Evolutionary conservation across 164 flowering plant species (phyloP), one percentile per base, ranked within the genome.

Genomic region (Tetracentron sinense): DNA sequence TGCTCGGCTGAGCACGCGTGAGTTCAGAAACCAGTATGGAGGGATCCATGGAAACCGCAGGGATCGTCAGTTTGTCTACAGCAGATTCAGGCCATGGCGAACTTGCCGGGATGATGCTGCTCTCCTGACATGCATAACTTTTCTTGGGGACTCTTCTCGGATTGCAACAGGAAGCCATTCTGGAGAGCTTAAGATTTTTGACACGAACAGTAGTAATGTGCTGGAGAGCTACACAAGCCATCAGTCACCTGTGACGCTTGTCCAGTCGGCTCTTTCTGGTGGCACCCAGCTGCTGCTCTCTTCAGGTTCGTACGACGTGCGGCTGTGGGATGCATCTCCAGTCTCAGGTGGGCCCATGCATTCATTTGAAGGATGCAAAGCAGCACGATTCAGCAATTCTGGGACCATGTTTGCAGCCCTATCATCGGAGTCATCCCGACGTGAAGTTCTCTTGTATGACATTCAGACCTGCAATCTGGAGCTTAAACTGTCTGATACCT

Each of bases 81-180:
- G 97, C 71, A 81, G 97, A 74, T 95, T 92, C 72, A 79, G 85
- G 78, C 97, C 97, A 1, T 92, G 96, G 99, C 68, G 97, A 50
- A 86, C 89, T 60, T 92, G 97, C 74, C 75, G 97, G 20, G 97
- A 95, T 74, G 99, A 92, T 56, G 77, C 80, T 72, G 74, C 83
- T n/a, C 86, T 87, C 62, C 70, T 92, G 71, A 89, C 96, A n/a
- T 88, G 92, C 74, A 68, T 88, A 29, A 52, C 88, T 22, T 92
- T 92, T 62, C 87, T 92, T 15, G 89, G 86, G 8, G 86, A 83
- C 61, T 82, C 85, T 38, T 83, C 89, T 16, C 89, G 75, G 65
- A 71, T 95, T 69, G 97, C 80, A 8, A 87, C 80, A 44, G 99
- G 97, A 16, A 71, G 80, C 72, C 89, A 88, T 69, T 69, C 85